Base-by-base conservation (phyloP, 164 flowering plant genomes). In the Vitis amurensis region DNA sequence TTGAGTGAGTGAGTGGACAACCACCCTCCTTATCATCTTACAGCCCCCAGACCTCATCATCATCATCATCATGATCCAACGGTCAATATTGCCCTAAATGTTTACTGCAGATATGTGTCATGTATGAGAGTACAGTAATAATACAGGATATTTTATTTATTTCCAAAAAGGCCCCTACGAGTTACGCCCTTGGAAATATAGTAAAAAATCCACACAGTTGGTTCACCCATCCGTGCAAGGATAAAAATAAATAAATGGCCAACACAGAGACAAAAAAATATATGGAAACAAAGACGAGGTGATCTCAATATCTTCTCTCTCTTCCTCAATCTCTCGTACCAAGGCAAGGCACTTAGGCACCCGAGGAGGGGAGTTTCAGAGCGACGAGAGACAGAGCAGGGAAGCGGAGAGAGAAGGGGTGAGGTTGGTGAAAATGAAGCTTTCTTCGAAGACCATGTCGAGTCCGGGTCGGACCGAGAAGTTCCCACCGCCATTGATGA, bases 381-480 rank as follows among this genome's bases (percentile, higher is more conserved):
- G n/a, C 5, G 56, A 1, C 3, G 19, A 16, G 19, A 62, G 47
- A 50, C 23, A 59, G 29, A 55, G 29, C 13, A 52, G n/a, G 31
- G 27, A 23, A 23, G 27, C 27, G 27, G 27, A 23, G 27, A 23
- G 27, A 23, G 27, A 23, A 23, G 27, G 11, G 50, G 8, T 14
- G 37, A 37, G 4, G 14, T 1, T 1, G 59, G 65, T 31, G 14
- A 31, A 61, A 37, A 90, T 85, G 92, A 85, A 77, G 88, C 63
- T 72, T 11, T 70, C 81, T 50, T 51, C 88, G 2, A 89, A 87
- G 63, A 83, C 93, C 70, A 71, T 82, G 2, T 84, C 93, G 51
- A 90, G 93, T 77, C 91, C 96, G 47, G 75, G 85, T 66, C 71
- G 92, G 76, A 31, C 86, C 0, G 91, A 86, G 37, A 83, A 88